Evolutionary conservation across 371 early-diverging fungal genomes (phyloP), one percentile per base, ranked within the genome.

Genomic region (Phascolomyces articulosus): DNA sequence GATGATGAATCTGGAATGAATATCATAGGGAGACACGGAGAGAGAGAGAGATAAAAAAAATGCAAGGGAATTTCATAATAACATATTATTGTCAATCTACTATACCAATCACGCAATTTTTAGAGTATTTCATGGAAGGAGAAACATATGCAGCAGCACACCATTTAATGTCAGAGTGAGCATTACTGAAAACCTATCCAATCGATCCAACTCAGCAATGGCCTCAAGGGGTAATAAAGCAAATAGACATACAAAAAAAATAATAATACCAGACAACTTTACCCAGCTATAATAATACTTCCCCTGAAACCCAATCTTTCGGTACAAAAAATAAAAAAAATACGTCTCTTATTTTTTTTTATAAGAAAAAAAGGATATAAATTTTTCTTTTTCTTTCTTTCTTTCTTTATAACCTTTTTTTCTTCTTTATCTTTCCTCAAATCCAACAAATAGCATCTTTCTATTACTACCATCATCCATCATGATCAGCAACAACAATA

Each of bases 191-290:
- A 59, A 28, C 24, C 18, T 47, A 47, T n/a, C 60, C 60, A 59
- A 59, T 59, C n/a, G 34, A 38, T 41, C 40, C 34, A 44, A 27
- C 60, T 59, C 60, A 44, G 60, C 31, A 44, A 47, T 59, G 9
- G 21, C 38, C 16, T 24, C 60, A 47, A 58, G 16, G 21, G 24
- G 34, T 58, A 31, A 58, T 56, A 31, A 18, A 38, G 38, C 9
- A 38, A 13, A 38, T 13, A 38, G 38, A 13, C 38, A 38, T n/a
- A n/a, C n/a, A n/a, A n/a, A n/a, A n/a, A n/a, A n/a, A n/a, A n/a
- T n/a, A n/a, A n/a, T n/a, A 34, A 34, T 34, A 34, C 34, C 6
- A 34, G 34, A 20, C 48, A 48, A 23, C 48, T 20, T 48, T 48
- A 34, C 34, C 34, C 34, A 34, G 34, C 6, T 31, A 6, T 31